Evolutionary conservation across 2,329 filamentous ascomycete genomes (phyloP).

Genomic region (Macrophomina phaseolina): DNA sequence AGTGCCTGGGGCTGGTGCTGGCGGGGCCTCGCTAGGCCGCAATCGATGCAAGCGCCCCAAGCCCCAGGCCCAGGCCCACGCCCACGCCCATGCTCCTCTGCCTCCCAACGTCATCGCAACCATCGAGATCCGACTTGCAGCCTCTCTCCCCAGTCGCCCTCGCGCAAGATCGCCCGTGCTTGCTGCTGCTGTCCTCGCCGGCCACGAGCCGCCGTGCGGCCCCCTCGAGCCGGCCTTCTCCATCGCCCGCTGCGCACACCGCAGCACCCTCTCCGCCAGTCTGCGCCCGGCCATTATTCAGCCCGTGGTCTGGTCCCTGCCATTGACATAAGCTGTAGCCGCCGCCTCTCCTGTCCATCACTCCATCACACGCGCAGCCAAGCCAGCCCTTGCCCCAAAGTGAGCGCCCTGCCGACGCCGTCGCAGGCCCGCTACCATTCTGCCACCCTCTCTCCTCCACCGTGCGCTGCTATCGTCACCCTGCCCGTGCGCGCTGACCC

Average conservation of each 20-base stretch:
- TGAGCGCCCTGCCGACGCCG: conserved; percentile 3
- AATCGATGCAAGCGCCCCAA: background rate
- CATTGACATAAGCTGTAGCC: conserved; percentile 18
- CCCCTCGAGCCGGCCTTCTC: background rate
- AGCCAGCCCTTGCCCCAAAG: conserved; percentile 16
- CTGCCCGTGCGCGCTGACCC: background rate
- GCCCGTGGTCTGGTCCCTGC: conserved; percentile 12
- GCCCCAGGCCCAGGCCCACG: background rate
- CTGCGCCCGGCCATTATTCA: conserved; percentile 6
- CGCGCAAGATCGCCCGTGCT: background rate
- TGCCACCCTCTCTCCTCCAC: background rate
- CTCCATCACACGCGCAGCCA: conserved; percentile 23
- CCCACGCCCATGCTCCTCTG: too few relatives aligned
- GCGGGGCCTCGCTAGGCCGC: background rate
- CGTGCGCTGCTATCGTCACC: background rate
- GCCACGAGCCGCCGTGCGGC: conserved; percentile 17
- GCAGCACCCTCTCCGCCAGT: conserved; percentile 11
- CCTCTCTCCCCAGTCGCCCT: too few relatives aligned
- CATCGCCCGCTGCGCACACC: conserved; percentile 7
- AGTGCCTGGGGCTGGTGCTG: too few relatives aligned
- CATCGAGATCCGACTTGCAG: too few relatives aligned
- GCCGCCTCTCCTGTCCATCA: conserved; percentile 22
- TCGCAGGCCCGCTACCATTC: background rate
- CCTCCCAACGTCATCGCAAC: conserved; percentile 16
- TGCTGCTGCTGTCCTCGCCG: background rate